Percentiles rank a stretch among this genome's conserved stretches.
Evolutionary conservation across 2,329 filamentous ascomycete species (phyloP).

Genomic region (Lachnellula arida): DNA sequence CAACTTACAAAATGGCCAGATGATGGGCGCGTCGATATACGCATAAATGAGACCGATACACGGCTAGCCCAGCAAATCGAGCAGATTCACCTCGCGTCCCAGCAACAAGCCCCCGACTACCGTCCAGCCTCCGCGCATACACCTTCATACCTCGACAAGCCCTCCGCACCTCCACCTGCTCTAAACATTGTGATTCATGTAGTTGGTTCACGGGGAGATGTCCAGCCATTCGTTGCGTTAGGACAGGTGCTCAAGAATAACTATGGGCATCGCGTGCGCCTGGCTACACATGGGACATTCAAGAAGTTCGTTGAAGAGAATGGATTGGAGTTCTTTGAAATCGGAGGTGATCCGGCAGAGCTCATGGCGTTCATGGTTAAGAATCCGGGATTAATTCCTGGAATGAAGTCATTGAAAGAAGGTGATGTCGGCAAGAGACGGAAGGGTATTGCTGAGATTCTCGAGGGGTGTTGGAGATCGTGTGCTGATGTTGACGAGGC

Average conservation of each 20-base stretch:
- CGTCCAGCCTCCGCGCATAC: background rate
- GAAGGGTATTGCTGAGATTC: background rate
- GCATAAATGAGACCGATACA: slow-evolving; percentile 6
- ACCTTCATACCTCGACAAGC: background rate
- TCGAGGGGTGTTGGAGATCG: background rate
- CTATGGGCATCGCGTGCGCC: background rate
- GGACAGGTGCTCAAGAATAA: background rate
- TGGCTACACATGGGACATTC: background rate
- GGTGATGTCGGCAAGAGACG: background rate
- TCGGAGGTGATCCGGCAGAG: background rate
- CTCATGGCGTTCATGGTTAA: background rate
- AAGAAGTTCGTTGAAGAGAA: background rate
- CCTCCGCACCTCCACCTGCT: background rate
- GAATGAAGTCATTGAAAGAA: background rate
- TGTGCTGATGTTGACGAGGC: background rate
- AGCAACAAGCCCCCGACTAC: slow-evolving; percentile 1
- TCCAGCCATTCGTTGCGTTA: background rate
- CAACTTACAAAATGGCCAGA: slow-evolving; percentile 37
- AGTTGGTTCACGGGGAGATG: background rate
- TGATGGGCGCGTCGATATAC: slow-evolving; percentile 8
- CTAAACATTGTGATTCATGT: background rate
- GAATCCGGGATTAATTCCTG: background rate
- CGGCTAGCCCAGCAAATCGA: slow-evolving; percentile 1
- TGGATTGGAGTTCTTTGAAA: background rate
- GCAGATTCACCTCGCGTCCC: slow-evolving; percentile 1